phyloP scores from a whole-genome alignment of 257 asterid genomes.

The Gentiana straminea region DNA sequence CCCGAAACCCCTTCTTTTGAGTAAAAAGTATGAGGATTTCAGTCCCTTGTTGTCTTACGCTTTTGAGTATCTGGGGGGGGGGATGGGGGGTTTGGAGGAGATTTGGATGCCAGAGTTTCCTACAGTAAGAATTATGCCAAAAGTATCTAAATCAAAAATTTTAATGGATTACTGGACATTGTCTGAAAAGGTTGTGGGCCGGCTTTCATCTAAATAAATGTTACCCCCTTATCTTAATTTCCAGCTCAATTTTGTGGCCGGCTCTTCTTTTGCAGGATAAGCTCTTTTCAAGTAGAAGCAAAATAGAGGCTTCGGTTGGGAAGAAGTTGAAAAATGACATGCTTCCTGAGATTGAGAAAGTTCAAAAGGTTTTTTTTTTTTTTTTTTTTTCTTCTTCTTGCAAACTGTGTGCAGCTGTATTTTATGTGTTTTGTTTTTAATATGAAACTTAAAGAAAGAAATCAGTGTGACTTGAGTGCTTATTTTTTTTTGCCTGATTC shows the following conservation, averaged over 20 bases:
- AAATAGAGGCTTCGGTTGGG: conserved; percentile 85
- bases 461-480: no score
- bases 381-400: neutral
- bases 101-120: no score
- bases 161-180: no score
- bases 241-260: conserved; percentile 3
- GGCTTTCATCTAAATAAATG: no score
- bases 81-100: neutral
- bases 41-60: neutral
- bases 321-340: conserved; percentile 76
- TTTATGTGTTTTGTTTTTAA: no score
- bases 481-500: no score
- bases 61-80: neutral
- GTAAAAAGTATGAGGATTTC: neutral
- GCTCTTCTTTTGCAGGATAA: conserved; percentile 57
- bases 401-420: conserved; percentile 7
- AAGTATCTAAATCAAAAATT: no score
- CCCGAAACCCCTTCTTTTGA: no score
- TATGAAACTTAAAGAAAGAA: no score
- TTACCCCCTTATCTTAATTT: no score
- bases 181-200: no score
- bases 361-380: conserved; percentile 54
- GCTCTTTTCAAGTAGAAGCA: conserved; percentile 71
- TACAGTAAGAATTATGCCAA: no score
- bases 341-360: conserved; percentile 91